A percentile compares a stretch with the other conserved stretches of the same genome.
phyloP scores from a whole-genome alignment of 805 yeast genomes.

The Suhomyces tanzawaensis region DNA sequence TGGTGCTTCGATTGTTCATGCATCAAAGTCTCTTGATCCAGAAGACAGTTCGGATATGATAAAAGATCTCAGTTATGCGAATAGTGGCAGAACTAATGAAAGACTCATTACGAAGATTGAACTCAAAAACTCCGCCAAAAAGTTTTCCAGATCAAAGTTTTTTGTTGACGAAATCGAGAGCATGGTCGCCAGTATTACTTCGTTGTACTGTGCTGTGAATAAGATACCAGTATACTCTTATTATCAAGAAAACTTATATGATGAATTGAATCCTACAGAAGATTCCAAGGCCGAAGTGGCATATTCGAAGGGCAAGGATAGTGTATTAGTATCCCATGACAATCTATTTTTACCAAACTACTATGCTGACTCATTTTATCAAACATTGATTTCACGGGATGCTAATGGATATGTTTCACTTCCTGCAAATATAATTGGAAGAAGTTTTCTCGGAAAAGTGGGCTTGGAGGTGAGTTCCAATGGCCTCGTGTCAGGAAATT shows the following conservation, averaged over 20 bases:
- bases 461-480: slow-evolving; percentile 13
- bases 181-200: slow-evolving; percentile 24
- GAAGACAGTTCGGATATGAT: slow-evolving; percentile 17
- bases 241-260: slow-evolving; percentile 19
- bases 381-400: slow-evolving; percentile 38
- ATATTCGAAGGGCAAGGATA: slow-evolving; percentile 16
- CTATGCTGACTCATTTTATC: slow-evolving; percentile 34
- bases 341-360: slow-evolving; percentile 35
- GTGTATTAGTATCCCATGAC: slow-evolving; percentile 31
- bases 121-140: neutral
- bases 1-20: slow-evolving; percentile 23
- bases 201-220: slow-evolving; percentile 19
- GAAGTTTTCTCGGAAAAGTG: slow-evolving; percentile 25
- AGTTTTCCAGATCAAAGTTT: slow-evolving; percentile 14
- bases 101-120: slow-evolving; percentile 8
- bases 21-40: slow-evolving; percentile 3
- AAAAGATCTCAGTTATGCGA: slow-evolving; percentile 9
- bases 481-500: slow-evolving; percentile 11
- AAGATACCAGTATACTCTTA: slow-evolving; percentile 18
- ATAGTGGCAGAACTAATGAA: slow-evolving; percentile 5
- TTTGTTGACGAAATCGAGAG: slow-evolving; percentile 25
- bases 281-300: neutral
- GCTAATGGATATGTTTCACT: slow-evolving; percentile 32
- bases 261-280: slow-evolving; percentile 8
- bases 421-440: slow-evolving; percentile 33